Percentiles rank a stretch among this genome's conserved stretches.
Evolutionary conservation across 177 flowering plant genomes (phyloP).

Genomic region (Telopea speciosissima): DNA sequence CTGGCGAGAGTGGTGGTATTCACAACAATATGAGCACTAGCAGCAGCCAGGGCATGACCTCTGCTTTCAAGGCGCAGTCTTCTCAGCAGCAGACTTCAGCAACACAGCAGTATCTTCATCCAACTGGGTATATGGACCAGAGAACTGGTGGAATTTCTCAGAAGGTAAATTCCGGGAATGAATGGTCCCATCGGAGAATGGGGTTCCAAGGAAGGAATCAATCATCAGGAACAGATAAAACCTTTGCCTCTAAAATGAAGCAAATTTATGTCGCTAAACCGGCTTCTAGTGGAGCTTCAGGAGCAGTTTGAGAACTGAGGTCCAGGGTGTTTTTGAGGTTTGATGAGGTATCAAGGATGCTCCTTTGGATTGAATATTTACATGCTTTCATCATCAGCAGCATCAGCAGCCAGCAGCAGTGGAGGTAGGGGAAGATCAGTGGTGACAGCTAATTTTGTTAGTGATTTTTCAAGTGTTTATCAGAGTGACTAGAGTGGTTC

Average conservation of each 20-base stretch:
- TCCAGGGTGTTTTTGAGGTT: not conserved
- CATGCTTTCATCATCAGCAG: no score
- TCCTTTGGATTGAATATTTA: not conserved
- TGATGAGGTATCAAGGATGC: not conserved
- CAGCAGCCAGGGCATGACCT: slow-evolving; percentile 21
- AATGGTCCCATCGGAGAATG: slow-evolving; percentile 64
- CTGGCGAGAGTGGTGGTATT: slow-evolving; percentile 20
- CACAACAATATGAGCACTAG: slow-evolving; percentile 12
- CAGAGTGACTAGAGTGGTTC: not conserved
- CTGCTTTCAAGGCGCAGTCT: slow-evolving; percentile 31
- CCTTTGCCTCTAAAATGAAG: slow-evolving; percentile 47
- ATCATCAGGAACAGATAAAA: slow-evolving; percentile 44
- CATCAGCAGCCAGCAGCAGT: no score
- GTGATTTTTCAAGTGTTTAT: not conserved
- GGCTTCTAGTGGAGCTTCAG: slow-evolving; percentile 24
- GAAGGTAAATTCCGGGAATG: slow-evolving; percentile 42
- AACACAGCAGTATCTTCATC: slow-evolving; percentile 38
- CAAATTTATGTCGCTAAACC: slow-evolving; percentile 93
- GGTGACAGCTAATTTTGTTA: not conserved
- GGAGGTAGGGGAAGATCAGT: not conserved
- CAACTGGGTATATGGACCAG: slow-evolving; percentile 47
- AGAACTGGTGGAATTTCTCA: slow-evolving; percentile 41
- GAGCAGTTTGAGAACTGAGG: slow-evolving; percentile 15
- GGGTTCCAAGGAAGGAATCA: slow-evolving; percentile 70
- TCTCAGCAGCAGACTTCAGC: slow-evolving; percentile 38